Percentiles rank a stretch among this genome's conserved stretches.
These are phyloP conservation scores for Aspergillus brasiliensis DNA, from an alignment of 2,329 filamentous ascomycete genomes.

Conservation along the genomic window DNA sequence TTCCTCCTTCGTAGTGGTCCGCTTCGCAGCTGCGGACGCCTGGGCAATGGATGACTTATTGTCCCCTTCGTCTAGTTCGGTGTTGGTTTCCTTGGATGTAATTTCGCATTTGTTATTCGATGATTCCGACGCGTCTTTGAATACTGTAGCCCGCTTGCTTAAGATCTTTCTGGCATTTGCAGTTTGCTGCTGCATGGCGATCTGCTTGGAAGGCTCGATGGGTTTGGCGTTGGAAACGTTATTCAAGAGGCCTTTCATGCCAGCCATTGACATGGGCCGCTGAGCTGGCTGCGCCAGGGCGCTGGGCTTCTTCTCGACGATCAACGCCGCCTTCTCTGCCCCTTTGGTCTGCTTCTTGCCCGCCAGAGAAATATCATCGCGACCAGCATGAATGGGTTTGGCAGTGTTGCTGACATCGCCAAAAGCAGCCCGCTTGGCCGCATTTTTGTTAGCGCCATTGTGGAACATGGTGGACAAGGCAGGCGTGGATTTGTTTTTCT, in stretches of 20 bases:
- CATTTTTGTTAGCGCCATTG: slow-evolving; percentile 61
- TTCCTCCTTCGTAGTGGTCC: slow-evolving; percentile 15
- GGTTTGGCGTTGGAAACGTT: slow-evolving; percentile 36
- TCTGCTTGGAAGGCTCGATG: slow-evolving; percentile 35
- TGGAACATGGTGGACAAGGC: slow-evolving; percentile 59
- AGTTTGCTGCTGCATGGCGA: slow-evolving; percentile 32
- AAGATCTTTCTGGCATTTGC: slow-evolving; percentile 50
- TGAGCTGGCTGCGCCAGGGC: slow-evolving; percentile 63
- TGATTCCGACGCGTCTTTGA: slow-evolving; percentile 52
- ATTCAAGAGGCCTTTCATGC: slow-evolving; percentile 42
- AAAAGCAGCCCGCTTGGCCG: slow-evolving; percentile 76
- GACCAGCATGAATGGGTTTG: slow-evolving; percentile 42
- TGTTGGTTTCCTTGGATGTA: slow-evolving; percentile 34
- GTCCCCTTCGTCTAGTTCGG: slow-evolving; percentile 24
- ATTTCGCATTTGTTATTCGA: slow-evolving; percentile 33
- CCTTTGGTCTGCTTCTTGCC: slow-evolving; percentile 48
- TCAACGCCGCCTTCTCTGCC: slow-evolving; percentile 32
- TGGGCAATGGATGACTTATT: slow-evolving; percentile 16
- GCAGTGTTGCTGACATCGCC: slow-evolving; percentile 77
- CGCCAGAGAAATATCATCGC: slow-evolving; percentile 59
- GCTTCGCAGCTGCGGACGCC: slow-evolving; percentile 17
- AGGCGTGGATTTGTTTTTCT: slow-evolving; percentile 77
- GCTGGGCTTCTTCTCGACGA: slow-evolving; percentile 47
- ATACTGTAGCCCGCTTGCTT: slow-evolving; percentile 57
- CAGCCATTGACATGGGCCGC: slow-evolving; percentile 52